Evolutionary conservation across 306 rosid species (phyloP).

Genomic region (Lagenaria siceraria): DNA sequence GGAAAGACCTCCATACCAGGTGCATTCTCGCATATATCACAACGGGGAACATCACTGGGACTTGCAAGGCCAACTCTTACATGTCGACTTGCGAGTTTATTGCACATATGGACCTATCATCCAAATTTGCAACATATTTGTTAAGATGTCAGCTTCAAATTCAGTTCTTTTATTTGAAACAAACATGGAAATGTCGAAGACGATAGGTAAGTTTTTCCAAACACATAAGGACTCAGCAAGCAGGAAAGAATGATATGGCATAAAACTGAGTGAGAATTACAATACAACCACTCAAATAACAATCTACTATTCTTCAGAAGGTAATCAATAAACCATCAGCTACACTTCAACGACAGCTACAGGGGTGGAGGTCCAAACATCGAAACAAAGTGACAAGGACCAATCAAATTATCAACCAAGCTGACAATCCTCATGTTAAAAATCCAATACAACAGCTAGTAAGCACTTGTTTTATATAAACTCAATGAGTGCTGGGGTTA

Average conservation of each 20-base stretch:
- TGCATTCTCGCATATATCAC: slow-evolving; percentile 69
- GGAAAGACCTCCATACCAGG: slow-evolving; percentile 32
- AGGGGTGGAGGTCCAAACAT: background rate
- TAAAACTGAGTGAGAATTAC: background rate
- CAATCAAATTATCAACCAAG: background rate
- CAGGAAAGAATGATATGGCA: background rate
- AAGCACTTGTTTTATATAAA: background rate
- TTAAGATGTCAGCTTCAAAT: background rate
- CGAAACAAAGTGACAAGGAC: background rate
- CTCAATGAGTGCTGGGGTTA: background rate
- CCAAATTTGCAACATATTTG: background rate
- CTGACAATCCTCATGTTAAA: background rate
- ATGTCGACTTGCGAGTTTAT: slow-evolving; percentile 66
- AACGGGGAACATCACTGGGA: slow-evolving; percentile 50
- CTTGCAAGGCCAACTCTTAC: slow-evolving; percentile 55
- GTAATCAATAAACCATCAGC: background rate
- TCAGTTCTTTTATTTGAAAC: background rate
- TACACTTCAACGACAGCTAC: background rate
- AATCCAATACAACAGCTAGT: background rate
- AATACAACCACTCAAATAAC: background rate
- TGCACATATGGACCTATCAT: slow-evolving; percentile 56
- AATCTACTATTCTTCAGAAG: background rate
- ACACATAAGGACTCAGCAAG: background rate
- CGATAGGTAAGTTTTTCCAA: background rate
- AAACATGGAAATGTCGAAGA: background rate